These are phyloP conservation scores for Lasiodiplodia theobromae DNA, from an alignment of 2,329 filamentous ascomycete species.

Conservation along the genomic window DNA sequence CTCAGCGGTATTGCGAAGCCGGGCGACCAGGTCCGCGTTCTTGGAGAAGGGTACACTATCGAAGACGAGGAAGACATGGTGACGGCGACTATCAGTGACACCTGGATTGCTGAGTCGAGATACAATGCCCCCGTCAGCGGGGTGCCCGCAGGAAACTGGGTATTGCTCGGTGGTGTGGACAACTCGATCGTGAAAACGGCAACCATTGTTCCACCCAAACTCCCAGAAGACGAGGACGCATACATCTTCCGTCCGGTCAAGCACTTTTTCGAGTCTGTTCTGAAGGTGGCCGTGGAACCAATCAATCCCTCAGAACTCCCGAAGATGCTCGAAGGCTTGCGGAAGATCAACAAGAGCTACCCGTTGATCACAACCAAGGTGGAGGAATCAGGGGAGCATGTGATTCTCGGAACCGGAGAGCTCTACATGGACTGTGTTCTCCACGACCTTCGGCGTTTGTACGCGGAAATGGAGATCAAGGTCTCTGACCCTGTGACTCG, in stretches of 20 bases:
- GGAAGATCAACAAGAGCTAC: constrained; percentile 98
- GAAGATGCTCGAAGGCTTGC: constrained; percentile 96
- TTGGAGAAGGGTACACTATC: constrained; percentile 93
- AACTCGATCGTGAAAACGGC: constrained; percentile 99
- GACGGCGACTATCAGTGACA: constrained; percentile 80
- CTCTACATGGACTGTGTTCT: constrained; percentile 99
- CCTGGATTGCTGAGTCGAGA: constrained; percentile 88
- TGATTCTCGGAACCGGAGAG: constrained; percentile 93
- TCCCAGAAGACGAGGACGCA: constrained; percentile 87
- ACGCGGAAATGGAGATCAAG: constrained; percentile 99
- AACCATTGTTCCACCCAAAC: constrained; percentile 80
- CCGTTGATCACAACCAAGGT: constrained; percentile 96
- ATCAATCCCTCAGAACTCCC: constrained; percentile 97
- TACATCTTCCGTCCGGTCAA: constrained; percentile 93
- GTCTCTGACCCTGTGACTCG: constrained; percentile 96
- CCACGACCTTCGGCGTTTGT: constrained; percentile 90
- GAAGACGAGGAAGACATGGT: constrained; percentile 99
- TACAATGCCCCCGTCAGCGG: constrained; percentile 94
- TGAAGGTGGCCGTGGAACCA: constrained; percentile 97
- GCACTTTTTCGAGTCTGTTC: constrained; percentile 96
- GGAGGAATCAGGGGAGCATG: constrained; percentile 96
- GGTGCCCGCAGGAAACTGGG: constrained; percentile 91
- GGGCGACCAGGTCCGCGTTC: constrained; percentile 82
- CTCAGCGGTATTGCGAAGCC: constrained; percentile 89
- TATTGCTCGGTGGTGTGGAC: constrained; percentile 89